These are phyloP conservation scores for Russula dissimulans DNA, from an alignment of 768 basidiomycete species.

Conservation along the genomic window DNA sequence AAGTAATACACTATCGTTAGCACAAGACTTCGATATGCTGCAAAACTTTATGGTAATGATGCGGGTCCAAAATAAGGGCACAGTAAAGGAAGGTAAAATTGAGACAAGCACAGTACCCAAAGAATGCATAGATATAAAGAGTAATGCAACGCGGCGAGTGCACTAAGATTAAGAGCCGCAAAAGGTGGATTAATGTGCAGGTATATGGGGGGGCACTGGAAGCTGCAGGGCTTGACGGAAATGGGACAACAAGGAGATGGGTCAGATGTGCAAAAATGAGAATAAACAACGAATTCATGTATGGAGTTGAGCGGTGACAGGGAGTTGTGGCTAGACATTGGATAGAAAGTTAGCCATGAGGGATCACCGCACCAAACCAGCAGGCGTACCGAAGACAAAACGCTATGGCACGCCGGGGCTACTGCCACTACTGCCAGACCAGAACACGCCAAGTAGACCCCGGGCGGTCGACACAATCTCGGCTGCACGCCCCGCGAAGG, in stretches of 20 bases:
- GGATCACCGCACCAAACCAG: background rate
- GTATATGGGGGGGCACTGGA: constrained; percentile 11
- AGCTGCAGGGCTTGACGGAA: background rate
- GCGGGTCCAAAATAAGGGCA: background rate
- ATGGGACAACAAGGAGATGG: constrained; percentile 3
- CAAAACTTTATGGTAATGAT: constrained; percentile 14
- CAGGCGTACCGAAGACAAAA: background rate
- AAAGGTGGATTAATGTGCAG: constrained; percentile 12
- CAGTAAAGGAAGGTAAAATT: constrained; percentile 2
- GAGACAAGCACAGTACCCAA: constrained; percentile 4
- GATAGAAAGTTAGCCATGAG: background rate
- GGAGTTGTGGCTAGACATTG: background rate
- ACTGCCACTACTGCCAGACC: constrained; percentile 28
- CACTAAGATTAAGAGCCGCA: constrained; percentile 11
- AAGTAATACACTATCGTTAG: constrained; percentile 15
- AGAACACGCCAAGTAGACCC: constrained; percentile 60
- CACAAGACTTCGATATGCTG: constrained; percentile 7
- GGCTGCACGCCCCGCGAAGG: constrained; percentile 53
- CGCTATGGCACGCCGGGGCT: constrained; percentile 9
- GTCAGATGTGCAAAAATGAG: background rate
- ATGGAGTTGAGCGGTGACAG: background rate
- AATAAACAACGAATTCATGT: background rate
- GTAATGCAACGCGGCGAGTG: constrained; percentile 1
- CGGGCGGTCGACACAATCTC: constrained; percentile 77
- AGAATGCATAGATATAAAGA: constrained; percentile 17